A percentile compares a stretch with the other conserved stretches of the same genome.
Conservation (phyloP, 169 alveolate genomes). For the Ichthyophthirius multifiliis region DNA sequence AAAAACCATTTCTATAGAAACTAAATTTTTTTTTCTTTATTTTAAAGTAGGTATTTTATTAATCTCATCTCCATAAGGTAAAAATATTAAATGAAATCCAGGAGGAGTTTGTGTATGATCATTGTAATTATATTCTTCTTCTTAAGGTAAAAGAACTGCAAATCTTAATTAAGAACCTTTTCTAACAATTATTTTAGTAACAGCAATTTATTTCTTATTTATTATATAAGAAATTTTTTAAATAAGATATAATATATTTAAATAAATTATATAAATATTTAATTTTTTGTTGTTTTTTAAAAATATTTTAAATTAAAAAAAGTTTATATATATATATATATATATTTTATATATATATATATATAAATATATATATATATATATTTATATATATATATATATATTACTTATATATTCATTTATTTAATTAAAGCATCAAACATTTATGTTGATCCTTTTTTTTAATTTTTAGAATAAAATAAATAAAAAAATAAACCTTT, state of each 20-base stretch:
- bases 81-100: conserved; percentile 63
- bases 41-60: conserved; percentile 46
- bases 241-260: no score
- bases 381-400: no score
- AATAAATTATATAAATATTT: no score
- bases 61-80: conserved; percentile 89
- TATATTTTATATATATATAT: no score
- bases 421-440: conserved; percentile 81
- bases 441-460: conserved; percentile 75
- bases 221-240: conserved; percentile 72
- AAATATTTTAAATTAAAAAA: no score
- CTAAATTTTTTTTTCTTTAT: conserved; percentile 29
- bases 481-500: no score
- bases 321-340: no score
- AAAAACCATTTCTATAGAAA: no score
- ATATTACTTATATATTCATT: no score
- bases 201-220: conserved; percentile 77
- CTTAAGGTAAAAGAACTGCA: conserved; percentile 82
- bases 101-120: conserved; percentile 66
- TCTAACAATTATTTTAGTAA: conserved; percentile 81
- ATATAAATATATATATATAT: no score
- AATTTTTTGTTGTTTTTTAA: no score
- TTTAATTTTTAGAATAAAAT: no score
- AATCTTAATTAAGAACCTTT: conserved; percentile 77
- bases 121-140: conserved; percentile 49